Evolutionary conservation across 108 stramenopile genomes (phyloP).

Genomic region (Cyclostephanos tholiformis): DNA sequence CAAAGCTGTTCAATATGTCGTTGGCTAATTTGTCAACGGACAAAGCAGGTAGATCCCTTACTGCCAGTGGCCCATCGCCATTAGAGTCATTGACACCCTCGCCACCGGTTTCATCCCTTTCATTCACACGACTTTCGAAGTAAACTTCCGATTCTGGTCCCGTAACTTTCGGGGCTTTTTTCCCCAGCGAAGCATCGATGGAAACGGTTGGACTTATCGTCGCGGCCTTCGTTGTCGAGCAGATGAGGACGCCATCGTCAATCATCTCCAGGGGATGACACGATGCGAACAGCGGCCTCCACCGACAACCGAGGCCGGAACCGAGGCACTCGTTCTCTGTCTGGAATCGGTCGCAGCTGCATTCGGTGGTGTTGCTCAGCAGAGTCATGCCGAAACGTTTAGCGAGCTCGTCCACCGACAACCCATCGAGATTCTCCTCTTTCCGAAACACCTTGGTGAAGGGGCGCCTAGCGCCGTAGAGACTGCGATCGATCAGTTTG

Average conservation of each 20-base stretch:
- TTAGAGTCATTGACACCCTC: neutral
- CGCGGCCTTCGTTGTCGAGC: too few species aligned
- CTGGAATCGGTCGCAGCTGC: constrained; percentile 42
- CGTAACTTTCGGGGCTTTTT: constrained; percentile 39
- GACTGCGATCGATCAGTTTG: too few species aligned
- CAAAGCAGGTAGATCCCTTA: constrained; percentile 13
- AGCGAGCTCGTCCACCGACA: too few species aligned
- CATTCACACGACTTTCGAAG: constrained; percentile 30
- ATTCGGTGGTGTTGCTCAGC: constrained; percentile 16
- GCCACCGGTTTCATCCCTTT: neutral
- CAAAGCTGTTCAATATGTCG: constrained; percentile 14
- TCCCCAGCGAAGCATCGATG: constrained; percentile 18
- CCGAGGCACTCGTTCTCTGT: constrained; percentile 38
- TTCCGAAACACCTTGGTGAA: too few species aligned
- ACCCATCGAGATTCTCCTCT: too few species aligned
- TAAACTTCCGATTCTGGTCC: neutral
- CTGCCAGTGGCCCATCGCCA: constrained; percentile 1
- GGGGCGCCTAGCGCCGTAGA: too few species aligned
- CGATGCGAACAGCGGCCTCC: constrained; percentile 39
- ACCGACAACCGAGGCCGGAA: constrained; percentile 39
- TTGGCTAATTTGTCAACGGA: constrained; percentile 12
- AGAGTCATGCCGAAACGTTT: too few species aligned
- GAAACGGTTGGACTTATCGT: too few species aligned
- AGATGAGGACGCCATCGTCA: too few species aligned
- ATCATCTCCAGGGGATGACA: too few species aligned